Base-by-base conservation (phyloP, 768 basidiomycete species). In the Russula lepida region DNA sequence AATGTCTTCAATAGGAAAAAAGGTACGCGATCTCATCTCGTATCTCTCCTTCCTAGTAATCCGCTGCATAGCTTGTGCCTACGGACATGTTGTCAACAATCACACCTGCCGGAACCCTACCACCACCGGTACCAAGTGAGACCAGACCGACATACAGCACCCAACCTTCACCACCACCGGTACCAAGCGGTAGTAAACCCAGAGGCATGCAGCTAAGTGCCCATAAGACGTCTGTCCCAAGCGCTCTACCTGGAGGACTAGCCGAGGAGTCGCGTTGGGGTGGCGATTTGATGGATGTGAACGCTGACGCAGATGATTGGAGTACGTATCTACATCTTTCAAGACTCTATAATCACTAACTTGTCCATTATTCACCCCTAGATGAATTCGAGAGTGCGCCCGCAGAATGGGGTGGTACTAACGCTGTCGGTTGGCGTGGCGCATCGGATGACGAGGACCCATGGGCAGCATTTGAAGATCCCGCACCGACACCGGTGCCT, bases 281-380 rank as follows among this genome's bases (percentile, higher is more conserved):
- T 39, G 85, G 81, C 8, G 90, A 98, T 71, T 72, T 98, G 59
- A 95, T 98, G 71, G 94, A 99, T 69, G 85, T 98, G 4, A 86
- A 93, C 68, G 93, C 90, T 0, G 95, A 98, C 67, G 82, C 85
- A 27, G 95, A 86, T 68, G 95, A 98, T 70, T 99, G 95, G 95
- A 89, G 95, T 90, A 70, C 70, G 86, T 78, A 3, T 13, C 60
- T 21, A 37, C 6, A 6, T n/a, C 39, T n/a, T 41, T 50, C 56
- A 21, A 13, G 33, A 59, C 23, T 39, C 52, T 62, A 46, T 44
- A 19, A 27, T n/a, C 27, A 58, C 58, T 37, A 53, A 59, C 23
- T 49, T 25, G 17, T 8, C 27, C 15, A 12, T 51, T 23, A 56
- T 6, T 46, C 28, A 15, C 13, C 4, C 39, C 4, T 33, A 74